These are phyloP conservation scores for Capillidium heterosporum DNA, from an alignment of 371 early-diverging fungal genomes.

Conservation along the genomic window DNA sequence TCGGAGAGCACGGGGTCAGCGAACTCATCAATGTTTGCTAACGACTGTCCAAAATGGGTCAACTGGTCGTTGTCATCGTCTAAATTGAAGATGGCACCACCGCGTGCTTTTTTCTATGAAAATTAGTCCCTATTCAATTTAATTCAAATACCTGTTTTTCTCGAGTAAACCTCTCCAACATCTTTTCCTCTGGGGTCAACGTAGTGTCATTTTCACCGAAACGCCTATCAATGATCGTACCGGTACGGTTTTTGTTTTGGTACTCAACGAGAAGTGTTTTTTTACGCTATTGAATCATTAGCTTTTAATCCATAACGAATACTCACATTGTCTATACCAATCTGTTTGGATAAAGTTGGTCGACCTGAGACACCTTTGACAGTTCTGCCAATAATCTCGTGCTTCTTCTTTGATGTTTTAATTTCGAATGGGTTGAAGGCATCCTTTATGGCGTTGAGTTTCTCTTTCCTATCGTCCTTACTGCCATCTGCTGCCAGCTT, in stretches of 20 bases:
- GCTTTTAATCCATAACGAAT: not conserved
- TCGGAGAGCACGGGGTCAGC: slow-evolving; percentile 45
- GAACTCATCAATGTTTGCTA: slow-evolving; percentile 67
- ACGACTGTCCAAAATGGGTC: slow-evolving; percentile 84
- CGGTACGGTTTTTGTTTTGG: slow-evolving; percentile 39
- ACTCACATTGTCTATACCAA: slow-evolving; percentile 59
- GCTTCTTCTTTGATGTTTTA: slow-evolving; percentile 54
- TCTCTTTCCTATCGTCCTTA: slow-evolving; percentile 27
- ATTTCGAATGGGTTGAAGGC: slow-evolving; percentile 79
- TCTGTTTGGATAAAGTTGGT: slow-evolving; percentile 60
- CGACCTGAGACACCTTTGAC: slow-evolving; percentile 65
- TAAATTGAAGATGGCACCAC: slow-evolving; percentile 50
- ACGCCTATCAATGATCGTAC: slow-evolving; percentile 76
- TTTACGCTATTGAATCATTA: too few relatives aligned
- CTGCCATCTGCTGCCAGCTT: slow-evolving; percentile 23
- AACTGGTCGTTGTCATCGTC: slow-evolving; percentile 52
- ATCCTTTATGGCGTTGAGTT: slow-evolving; percentile 28
- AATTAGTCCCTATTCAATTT: not conserved
- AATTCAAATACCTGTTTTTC: slow-evolving; percentile 40
- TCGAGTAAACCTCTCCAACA: slow-evolving; percentile 81
- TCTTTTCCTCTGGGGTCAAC: slow-evolving; percentile 85
- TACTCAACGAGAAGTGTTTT: slow-evolving; percentile 66
- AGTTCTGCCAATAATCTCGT: slow-evolving; percentile 73
- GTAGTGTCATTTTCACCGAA: slow-evolving; percentile 83
- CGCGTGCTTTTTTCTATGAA: slow-evolving; percentile 12